Percentiles rank a stretch among this genome's conserved stretches.
Conservation (phyloP, 2,329 filamentous ascomycete genomes). For the Fusarium praegraminearum region DNA sequence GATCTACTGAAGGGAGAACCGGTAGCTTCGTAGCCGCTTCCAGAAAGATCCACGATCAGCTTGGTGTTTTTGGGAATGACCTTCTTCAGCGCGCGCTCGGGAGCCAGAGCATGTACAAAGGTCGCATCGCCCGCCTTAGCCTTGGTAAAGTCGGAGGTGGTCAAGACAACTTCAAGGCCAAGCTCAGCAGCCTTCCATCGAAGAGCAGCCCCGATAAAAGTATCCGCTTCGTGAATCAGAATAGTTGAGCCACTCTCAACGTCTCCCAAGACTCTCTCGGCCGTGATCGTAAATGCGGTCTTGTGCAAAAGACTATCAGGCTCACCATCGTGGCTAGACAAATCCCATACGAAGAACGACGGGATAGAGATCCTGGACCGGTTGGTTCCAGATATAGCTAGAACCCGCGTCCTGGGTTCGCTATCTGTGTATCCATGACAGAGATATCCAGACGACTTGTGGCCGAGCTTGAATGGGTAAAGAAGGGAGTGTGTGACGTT, state of each 20-base stretch:
- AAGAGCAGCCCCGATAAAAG: neutral
- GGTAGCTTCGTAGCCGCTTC: neutral
- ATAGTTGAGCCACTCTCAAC: neutral
- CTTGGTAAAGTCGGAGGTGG: neutral
- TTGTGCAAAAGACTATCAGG: neutral
- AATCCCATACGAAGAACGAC: constrained; percentile 7
- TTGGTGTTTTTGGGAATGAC: neutral
- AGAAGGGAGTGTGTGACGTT: constrained; percentile 1
- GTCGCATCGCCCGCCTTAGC: neutral
- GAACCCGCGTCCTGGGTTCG: neutral
- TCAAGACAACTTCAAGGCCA: neutral
- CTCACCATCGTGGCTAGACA: neutral
- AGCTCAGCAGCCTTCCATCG: neutral
- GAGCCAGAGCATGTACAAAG: neutral
- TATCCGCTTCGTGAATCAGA: neutral
- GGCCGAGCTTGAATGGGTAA: neutral
- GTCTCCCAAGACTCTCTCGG: neutral
- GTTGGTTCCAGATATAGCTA: neutral
- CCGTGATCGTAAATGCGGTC: neutral
- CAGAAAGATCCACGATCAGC: neutral
- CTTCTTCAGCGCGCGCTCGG: neutral
- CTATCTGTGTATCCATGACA: neutral
- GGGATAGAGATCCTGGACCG: neutral
- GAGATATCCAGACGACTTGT: neutral
- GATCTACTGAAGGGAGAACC: neutral